A percentile compares a stretch with the other conserved stretches of the same genome.
Evolutionary conservation across 2,329 filamentous ascomycete genomes (phyloP).

Genomic region (Penicillium sp.): DNA sequence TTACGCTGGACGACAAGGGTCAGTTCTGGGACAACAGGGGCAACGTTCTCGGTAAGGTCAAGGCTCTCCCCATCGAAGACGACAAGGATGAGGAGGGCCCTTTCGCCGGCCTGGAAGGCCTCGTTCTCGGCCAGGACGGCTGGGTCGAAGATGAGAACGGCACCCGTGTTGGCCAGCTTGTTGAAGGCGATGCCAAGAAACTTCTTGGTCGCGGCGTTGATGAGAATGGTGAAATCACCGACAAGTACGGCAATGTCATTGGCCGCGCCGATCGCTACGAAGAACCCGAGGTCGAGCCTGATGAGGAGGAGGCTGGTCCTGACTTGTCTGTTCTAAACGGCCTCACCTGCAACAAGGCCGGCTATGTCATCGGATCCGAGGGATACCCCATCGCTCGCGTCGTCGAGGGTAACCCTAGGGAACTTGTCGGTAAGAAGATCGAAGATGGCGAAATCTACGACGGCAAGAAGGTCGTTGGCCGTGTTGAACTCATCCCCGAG

Average conservation of each 20-base stretch:
- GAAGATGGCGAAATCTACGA: constrained; percentile 56
- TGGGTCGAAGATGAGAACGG: constrained; percentile 49
- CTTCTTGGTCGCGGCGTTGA: constrained; percentile 57
- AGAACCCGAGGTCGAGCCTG: constrained; percentile 48
- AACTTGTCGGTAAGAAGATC: constrained; percentile 9
- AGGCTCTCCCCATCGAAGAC: constrained; percentile 41
- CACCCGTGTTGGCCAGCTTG: constrained; percentile 48
- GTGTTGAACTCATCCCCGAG: constrained; percentile 55
- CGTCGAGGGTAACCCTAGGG: constrained; percentile 38
- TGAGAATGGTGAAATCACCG: constrained; percentile 59
- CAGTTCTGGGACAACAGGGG: constrained; percentile 62
- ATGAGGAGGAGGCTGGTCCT: constrained; percentile 25
- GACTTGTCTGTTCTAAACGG: constrained; percentile 44
- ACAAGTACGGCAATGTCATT: constrained; percentile 59
- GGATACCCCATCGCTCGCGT: constrained; percentile 54
- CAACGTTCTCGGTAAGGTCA: constrained; percentile 59
- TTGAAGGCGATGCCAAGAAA: constrained; percentile 57
- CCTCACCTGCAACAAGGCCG: constrained; percentile 55
- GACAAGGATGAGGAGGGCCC: constrained; percentile 32
- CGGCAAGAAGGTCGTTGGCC: constrained; percentile 53
- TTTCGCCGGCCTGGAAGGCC: constrained; percentile 46
- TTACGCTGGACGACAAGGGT: constrained; percentile 53
- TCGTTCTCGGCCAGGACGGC: constrained; percentile 46
- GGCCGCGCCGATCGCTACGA: constrained; percentile 52
- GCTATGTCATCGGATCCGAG: constrained; percentile 52